These are phyloP conservation scores for Hypoxylon sp. DNA, from an alignment of 2,329 filamentous ascomycete genomes.

Conservation along the genomic window DNA sequence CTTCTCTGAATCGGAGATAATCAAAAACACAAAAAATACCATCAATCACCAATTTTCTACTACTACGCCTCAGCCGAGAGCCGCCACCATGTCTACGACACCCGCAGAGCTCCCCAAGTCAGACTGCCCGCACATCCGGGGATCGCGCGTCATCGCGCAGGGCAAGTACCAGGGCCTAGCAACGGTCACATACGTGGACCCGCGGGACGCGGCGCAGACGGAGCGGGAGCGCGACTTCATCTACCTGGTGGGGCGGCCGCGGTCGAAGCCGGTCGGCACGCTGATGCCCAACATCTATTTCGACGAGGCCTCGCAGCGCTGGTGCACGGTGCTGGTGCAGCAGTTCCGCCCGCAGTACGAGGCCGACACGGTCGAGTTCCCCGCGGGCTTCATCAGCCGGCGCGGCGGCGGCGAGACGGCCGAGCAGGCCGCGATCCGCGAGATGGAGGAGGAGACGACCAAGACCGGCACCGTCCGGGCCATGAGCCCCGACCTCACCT, in stretches of 20 bases:
- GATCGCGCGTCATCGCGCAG: not conserved
- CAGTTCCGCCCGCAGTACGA: not conserved
- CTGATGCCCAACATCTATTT: not conserved
- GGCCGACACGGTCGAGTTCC: not conserved
- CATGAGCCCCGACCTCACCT: not conserved
- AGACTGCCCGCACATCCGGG: not conserved
- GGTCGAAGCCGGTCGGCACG: not conserved
- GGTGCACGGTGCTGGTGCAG: not conserved
- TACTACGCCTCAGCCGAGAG: too few species aligned
- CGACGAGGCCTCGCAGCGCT: not conserved
- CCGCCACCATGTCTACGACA: too few species aligned
- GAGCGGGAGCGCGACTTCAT: not conserved
- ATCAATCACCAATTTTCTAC: not conserved
- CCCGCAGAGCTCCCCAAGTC: too few species aligned
- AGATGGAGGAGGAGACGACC: not conserved
- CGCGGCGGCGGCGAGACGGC: not conserved
- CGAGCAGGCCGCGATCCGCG: not conserved
- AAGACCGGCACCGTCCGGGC: not conserved
- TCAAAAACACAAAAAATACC: too few species aligned
- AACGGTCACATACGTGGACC: not conserved
- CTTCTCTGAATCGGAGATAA: too few species aligned
- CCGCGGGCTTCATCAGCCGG: not conserved
- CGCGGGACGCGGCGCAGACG: not conserved
- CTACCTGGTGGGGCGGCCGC: not conserved
- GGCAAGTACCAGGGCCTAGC: not conserved